Base-by-base conservation (phyloP, 176 grass and related monocot species). In the Eragrostis curvula region DNA sequence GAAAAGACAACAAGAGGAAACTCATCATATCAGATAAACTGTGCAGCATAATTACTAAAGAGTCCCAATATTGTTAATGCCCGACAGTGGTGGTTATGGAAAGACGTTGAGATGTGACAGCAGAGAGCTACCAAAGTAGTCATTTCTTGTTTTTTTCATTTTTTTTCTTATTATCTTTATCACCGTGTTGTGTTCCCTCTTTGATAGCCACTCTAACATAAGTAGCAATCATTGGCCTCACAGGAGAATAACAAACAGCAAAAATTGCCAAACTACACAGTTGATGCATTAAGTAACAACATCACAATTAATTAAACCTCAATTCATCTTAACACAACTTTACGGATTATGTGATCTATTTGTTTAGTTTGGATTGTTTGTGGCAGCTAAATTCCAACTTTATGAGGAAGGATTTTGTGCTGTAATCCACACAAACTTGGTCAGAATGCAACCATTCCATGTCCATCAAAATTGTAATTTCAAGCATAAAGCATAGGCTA, bases 111-210 rank as follows among this genome's bases (percentile, higher is more conserved):
- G 63, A 65, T 66, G 63, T 63, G 65, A 81, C 47, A 81, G 61
- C 20, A 70, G 32, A 76, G 25, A 81, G 57, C 41, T 81, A 58
- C 72, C 56, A 59, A 81, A 60, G 83, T 82, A 73, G n/a, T 50
- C 64, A 43, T 50, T 71, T 66, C 28, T 15, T 89, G 56, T 64
- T 7, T 8, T 13, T 89, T 81, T 67, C n/a, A n/a, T n/a, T n/a
- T n/a, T n/a, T n/a, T 50, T 17, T 42, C 77, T 65, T 58, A 9
- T 71, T 41, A 65, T 30, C 47, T 41, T 71, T 49, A 66, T 62
- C 59, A 73, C 57, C 2, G 11, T 77, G 64, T 25, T 52, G 3
- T 81, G 73, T 18, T 29, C 57, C 52, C 36, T 53, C 13, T 27
- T 7, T 67, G 78, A 70, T 48, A 81, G 47, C 66, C 65, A 85